Evolutionary conservation across 495 filamentous ascomycete species (phyloP), one percentile per base, ranked within the genome.

Genomic region (Penicillium cataractarum): DNA sequence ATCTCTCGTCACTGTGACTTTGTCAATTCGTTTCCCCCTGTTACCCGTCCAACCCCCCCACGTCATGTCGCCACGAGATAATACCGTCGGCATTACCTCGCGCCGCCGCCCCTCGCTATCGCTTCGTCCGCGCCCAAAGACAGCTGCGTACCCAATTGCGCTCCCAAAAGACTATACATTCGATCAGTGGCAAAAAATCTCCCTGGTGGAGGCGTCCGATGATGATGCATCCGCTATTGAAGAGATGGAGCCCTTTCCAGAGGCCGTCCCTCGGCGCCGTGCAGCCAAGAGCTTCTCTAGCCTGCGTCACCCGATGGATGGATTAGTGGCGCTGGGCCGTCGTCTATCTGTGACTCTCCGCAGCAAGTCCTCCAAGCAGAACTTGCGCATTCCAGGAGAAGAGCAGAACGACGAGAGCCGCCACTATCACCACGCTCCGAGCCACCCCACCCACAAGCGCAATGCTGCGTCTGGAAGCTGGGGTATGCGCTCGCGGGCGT

Each of bases 221-320:
- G 60, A 71, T 39, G 67, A 72, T 32, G 69, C 53, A 0, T 68
- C 71, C 26, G 74, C 71, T 0, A 52, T 80, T 42, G 76, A 82
- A 58, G 77, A 79, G 8, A 73, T 72, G 50, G 73, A 72, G 44
- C 68, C 72, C 22, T 77, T 78, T 33, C 70, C 75, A 10, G 71
- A 74, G 29, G 69, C 72, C 2, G 65, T 68, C 21, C 76, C 71
- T n/a, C 71, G 78, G 15, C 77, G 74, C 27, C 78, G 77, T 31
- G 60, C 65, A 27, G 70, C 78, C 39, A 80, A 78, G 59, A 81
- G 79, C 67, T 83, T 82, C 65, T 83, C 80, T 15, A 78, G 67
- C 24, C 59, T 82, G 33, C 76, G 76, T 48, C 78, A 82, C 55
- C 75, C 78, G 6, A 74, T 82, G 55, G 78, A 80, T 57, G 79